Percentiles rank a stretch among this genome's conserved stretches.
These are phyloP conservation scores for Salvia hispanica DNA, from an alignment of 257 asterid species.

Conservation along the genomic window DNA sequence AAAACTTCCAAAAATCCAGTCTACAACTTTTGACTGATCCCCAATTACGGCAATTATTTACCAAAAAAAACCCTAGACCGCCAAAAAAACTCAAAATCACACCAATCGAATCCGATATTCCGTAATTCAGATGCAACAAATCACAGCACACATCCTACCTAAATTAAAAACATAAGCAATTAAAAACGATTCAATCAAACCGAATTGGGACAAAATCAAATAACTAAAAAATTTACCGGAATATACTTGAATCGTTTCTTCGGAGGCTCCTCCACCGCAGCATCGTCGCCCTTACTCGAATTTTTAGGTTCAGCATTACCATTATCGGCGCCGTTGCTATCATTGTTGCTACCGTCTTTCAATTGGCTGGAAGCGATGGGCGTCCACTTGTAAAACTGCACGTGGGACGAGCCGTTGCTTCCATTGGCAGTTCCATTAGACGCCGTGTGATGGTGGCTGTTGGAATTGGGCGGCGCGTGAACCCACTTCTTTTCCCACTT, in stretches of 20 bases:
- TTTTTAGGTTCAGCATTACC: conserved; percentile 44
- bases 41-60: not conserved
- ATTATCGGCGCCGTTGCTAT: conserved; percentile 32
- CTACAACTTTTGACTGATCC: conserved; percentile 23
- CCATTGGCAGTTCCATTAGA: conserved; percentile 53
- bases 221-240: conserved; percentile 61
- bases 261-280: conserved; percentile 62
- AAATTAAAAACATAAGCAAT: not conserved
- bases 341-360: conserved; percentile 36
- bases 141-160: conserved; percentile 5
- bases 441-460: conserved; percentile 39
- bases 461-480: conserved; percentile 46
- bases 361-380: conserved; percentile 54
- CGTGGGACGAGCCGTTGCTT: conserved; percentile 59
- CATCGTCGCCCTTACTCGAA: conserved; percentile 44
- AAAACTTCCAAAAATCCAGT: not conserved
- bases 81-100: conserved; percentile 14
- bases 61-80: conserved; percentile 31
- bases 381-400: conserved; percentile 79
- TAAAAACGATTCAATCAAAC: not conserved
- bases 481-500: conserved; percentile 73
- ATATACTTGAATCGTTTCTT: conserved; percentile 77
- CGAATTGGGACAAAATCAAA: conserved; percentile 20
- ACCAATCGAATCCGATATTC: not conserved
- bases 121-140: not conserved